Base-by-base conservation (phyloP, 768 basidiomycete species). In the Russula earlei region DNA sequence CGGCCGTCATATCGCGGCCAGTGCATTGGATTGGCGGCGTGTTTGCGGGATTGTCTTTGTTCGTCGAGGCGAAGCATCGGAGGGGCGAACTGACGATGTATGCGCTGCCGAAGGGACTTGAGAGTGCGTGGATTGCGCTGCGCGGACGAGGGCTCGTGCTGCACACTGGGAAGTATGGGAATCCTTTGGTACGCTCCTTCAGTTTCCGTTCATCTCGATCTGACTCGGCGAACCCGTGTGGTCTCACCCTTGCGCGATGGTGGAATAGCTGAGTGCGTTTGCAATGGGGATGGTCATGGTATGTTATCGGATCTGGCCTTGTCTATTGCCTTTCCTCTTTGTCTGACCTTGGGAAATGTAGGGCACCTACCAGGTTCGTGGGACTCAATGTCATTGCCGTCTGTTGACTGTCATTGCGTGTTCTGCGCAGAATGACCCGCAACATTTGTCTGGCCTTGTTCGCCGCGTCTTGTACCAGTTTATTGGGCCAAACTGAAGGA, bases 241-340 rank as follows among this genome's bases (percentile, higher is more conserved):
- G 44, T 24, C 44, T 52, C 11, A 31, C 29, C 7, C 29, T 7
- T n/a, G 45, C 22, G 63, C 60, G 59, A 9, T 46, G 15, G 14
- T 3, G 40, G 52, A 15, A 44, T 47, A 80, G 77, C 67, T 87
- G 40, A 82, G 82, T 5, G 82, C 83, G 2, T 72, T 86, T 54
- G 91, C 85, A 9, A 91, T 93, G 87, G 85, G 83, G 8, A 89
- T 96, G 90, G 87, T 94, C 36, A 87, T 92, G 90, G 85, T 82
- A 55, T 51, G 81, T 40, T 31, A 10, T 31, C n/a, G 27, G 25
- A 40, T 46, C 22, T n/a, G 33, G 50, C 19, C 43, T 34, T 9
- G 45, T 44, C 20, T 19, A 44, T 36, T 53, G 45, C 42, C 58
- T 53, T 42, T 46, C 34, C 45, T 33, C 34, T 15, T 52, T 59